These are phyloP conservation scores for Fimicolochytrium jonesii DNA, from an alignment of 192 early-diverging fungal species.

Conservation along the genomic window DNA sequence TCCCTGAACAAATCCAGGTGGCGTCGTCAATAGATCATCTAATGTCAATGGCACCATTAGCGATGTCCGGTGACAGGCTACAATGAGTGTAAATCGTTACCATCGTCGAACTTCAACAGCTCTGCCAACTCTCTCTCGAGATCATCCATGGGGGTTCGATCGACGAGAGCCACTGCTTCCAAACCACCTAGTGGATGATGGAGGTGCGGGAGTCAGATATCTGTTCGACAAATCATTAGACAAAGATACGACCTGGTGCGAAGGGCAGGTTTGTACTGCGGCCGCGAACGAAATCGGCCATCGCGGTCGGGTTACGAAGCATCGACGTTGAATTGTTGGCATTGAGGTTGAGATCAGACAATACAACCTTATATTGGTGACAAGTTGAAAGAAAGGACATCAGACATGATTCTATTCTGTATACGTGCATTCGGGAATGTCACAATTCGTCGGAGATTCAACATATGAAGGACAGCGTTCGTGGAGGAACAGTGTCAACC, in stretches of 20 bases:
- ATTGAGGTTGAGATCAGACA: constrained; percentile 15
- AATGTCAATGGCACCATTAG: too few species aligned
- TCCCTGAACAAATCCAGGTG: constrained; percentile 73
- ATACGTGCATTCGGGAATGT: too few species aligned
- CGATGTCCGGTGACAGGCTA: too few species aligned
- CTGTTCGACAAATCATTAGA: too few species aligned
- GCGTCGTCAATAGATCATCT: constrained; percentile 49
- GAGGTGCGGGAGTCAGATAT: too few species aligned
- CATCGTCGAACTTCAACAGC: constrained; percentile 31
- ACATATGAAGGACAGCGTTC: too few species aligned
- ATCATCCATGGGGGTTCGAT: constrained; percentile 24
- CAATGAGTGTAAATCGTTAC: too few species aligned
- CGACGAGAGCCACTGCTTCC: constrained; percentile 38
- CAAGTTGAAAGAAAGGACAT: too few species aligned
- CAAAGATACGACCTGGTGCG: constrained; percentile 53
- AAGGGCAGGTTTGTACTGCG: constrained; percentile 68
- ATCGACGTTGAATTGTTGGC: constrained; percentile 72
- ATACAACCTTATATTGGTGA: too few species aligned
- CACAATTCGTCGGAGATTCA: too few species aligned
- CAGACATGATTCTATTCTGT: too few species aligned
- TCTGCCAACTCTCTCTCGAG: constrained; percentile 28
- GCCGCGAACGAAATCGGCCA: constrained; percentile 69
- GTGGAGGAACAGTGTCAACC: too few species aligned
- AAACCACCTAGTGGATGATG: constrained; percentile 57
- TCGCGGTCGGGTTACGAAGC: constrained; percentile 48